These are phyloP conservation scores for Xerophyta viscosa DNA, from an alignment of 106 monocot species.

Conservation along the genomic window DNA sequence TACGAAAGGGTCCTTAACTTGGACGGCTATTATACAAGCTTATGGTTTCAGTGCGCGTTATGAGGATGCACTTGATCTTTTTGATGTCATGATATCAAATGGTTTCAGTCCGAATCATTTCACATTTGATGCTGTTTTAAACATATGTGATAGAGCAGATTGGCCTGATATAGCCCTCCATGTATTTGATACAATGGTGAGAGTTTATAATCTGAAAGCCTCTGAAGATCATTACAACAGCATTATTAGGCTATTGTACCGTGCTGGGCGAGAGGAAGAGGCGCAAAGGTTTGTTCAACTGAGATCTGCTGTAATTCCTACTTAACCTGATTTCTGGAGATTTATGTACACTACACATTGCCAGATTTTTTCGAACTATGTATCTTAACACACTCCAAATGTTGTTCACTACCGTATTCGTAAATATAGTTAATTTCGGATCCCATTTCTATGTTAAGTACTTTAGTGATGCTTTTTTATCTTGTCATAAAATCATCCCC, in stretches of 20 bases:
- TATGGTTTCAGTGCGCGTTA: slow-evolving; percentile 25
- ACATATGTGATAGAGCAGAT: slow-evolving; percentile 41
- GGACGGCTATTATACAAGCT: slow-evolving; percentile 49
- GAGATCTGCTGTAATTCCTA: slow-evolving; percentile 24
- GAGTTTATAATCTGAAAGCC: slow-evolving; percentile 39
- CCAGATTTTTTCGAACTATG: background rate
- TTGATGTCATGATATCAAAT: slow-evolving; percentile 30
- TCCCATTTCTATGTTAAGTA: too few species aligned
- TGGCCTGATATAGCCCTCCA: slow-evolving; percentile 38
- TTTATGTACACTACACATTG: background rate
- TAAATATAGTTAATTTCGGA: too few species aligned
- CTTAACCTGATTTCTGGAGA: background rate
- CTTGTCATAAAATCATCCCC: too few species aligned
- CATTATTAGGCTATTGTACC: slow-evolving; percentile 37
- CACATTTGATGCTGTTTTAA: slow-evolving; percentile 57
- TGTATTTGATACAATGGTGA: slow-evolving; percentile 52
- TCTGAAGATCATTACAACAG: slow-evolving; percentile 33
- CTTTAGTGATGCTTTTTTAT: too few species aligned
- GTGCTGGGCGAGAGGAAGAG: slow-evolving; percentile 31
- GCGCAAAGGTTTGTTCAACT: slow-evolving; percentile 44
- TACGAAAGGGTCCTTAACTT: slow-evolving; percentile 41
- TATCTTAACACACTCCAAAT: too few species aligned
- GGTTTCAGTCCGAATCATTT: slow-evolving; percentile 56
- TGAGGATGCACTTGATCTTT: slow-evolving; percentile 39
- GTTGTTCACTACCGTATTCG: too few species aligned